These are phyloP conservation scores for Aegle marmelos DNA, from an alignment of 345 rosid species.

Conservation along the genomic window DNA sequence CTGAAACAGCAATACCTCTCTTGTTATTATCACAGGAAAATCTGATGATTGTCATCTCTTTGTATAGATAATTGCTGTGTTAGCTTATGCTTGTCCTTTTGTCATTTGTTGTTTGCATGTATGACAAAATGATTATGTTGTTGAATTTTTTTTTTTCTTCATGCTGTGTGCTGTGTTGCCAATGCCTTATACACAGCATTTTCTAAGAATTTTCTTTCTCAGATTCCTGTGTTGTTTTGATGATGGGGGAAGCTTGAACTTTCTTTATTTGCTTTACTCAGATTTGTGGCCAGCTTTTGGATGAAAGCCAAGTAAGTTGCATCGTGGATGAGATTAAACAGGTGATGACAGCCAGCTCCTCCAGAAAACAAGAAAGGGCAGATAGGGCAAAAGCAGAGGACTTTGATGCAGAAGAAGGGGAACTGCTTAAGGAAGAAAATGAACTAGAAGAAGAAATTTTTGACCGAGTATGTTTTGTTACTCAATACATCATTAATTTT, in stretches of 20 bases:
- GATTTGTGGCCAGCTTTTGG: constrained; percentile 56
- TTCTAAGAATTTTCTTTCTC: background rate
- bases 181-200: background rate
- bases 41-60: background rate
- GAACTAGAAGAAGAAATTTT: constrained; percentile 78
- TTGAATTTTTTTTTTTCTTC: background rate
- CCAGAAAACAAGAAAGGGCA: constrained; percentile 56
- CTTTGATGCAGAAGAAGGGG: constrained; percentile 71
- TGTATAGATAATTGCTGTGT: background rate
- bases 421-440: constrained; percentile 62
- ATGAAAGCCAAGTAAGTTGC: constrained; percentile 56
- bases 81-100: background rate
- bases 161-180: background rate
- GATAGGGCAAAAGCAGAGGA: constrained; percentile 64
- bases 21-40: background rate
- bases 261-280: constrained; percentile 20
- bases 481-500: background rate
- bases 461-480: constrained; percentile 39
- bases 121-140: background rate
- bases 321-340: constrained; percentile 61
- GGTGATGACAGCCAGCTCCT: constrained; percentile 56
- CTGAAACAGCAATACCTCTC: background rate
- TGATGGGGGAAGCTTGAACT: background rate
- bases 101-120: background rate
- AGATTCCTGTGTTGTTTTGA: background rate